Evolutionary conservation across 1,139 yeast genomes (phyloP).

Genomic region (Spencermartinsiella ligniputridi): DNA sequence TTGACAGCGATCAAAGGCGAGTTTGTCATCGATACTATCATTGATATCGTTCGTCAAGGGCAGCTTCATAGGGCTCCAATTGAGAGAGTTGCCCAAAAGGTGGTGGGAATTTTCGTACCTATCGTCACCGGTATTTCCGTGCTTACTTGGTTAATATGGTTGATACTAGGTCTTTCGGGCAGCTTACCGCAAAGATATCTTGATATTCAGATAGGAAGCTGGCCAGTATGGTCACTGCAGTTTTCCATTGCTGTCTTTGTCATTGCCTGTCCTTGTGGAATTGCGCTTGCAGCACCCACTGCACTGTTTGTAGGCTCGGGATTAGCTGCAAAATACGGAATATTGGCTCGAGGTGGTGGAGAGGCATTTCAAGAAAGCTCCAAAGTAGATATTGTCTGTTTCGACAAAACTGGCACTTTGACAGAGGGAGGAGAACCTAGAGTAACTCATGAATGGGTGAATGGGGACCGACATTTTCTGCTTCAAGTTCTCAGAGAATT

Average conservation of each 20-base stretch:
- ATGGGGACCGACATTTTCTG: conserved; percentile 22
- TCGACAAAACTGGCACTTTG: conserved; percentile 77
- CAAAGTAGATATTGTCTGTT: conserved; percentile 57
- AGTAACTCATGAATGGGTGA: conserved; percentile 47
- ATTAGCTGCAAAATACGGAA: conserved; percentile 75
- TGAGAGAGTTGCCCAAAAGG: conserved; percentile 63
- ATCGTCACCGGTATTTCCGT: conserved; percentile 57
- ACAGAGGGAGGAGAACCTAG: conserved; percentile 58
- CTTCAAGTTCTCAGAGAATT: conserved; percentile 54
- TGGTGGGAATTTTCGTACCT: conserved; percentile 74
- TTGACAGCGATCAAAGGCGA: conserved; percentile 60
- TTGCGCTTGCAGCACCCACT: conserved; percentile 89
- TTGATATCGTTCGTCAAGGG: conserved; percentile 67
- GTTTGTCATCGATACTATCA: conserved; percentile 65
- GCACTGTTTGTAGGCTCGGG: conserved; percentile 91
- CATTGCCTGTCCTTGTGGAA: conserved; percentile 91
- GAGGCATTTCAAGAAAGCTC: conserved; percentile 79
- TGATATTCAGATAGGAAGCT: conserved; percentile 66
- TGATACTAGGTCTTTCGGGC: conserved; percentile 52
- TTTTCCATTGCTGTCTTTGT: conserved; percentile 78
- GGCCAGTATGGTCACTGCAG: conserved; percentile 74
- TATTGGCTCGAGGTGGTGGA: conserved; percentile 76
- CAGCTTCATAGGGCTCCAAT: conserved; percentile 71
- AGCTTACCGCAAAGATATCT: conserved; percentile 50
- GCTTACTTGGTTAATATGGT: conserved; percentile 66